Conservation (phyloP, 768 basidiomycete species). For the Lyophyllum atratum region DNA sequence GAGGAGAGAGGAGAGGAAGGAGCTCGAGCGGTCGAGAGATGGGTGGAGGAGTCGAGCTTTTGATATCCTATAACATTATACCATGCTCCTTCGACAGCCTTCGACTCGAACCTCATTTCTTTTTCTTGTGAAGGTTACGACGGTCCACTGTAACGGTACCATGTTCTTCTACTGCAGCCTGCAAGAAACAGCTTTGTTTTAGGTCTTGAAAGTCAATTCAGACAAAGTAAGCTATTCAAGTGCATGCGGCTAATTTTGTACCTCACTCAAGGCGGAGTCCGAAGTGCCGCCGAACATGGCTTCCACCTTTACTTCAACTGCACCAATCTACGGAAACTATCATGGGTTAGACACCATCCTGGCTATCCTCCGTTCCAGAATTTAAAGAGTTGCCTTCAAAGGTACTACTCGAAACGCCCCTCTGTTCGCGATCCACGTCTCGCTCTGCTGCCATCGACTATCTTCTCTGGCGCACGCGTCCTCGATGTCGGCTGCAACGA, state of each 20-base stretch:
- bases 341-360: conserved; percentile 49
- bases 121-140: too few relatives aligned
- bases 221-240: too few relatives aligned
- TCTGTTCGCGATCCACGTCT: conserved; percentile 64
- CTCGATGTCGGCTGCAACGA: conserved; percentile 90
- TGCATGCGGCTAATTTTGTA: too few relatives aligned
- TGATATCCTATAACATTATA: conserved; percentile 25
- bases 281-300: background rate
- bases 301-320: conserved; percentile 8
- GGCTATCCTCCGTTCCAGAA: background rate
- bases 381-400: conserved; percentile 24
- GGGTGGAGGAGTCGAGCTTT: conserved; percentile 39
- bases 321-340: conserved; percentile 72
- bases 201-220: too few relatives aligned
- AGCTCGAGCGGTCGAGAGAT: conserved; percentile 18
- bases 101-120: background rate
- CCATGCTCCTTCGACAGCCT: too few relatives aligned
- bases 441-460: conserved; percentile 50
- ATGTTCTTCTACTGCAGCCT: too few relatives aligned
- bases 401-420: conserved; percentile 80
- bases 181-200: too few relatives aligned
- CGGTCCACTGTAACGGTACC: too few relatives aligned
- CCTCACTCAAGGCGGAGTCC: too few relatives aligned
- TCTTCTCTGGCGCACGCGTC: conserved; percentile 60
- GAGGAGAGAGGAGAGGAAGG: conserved; percentile 24